Base-by-base conservation (phyloP, 306 rosid species). In the Malus asiatica region DNA sequence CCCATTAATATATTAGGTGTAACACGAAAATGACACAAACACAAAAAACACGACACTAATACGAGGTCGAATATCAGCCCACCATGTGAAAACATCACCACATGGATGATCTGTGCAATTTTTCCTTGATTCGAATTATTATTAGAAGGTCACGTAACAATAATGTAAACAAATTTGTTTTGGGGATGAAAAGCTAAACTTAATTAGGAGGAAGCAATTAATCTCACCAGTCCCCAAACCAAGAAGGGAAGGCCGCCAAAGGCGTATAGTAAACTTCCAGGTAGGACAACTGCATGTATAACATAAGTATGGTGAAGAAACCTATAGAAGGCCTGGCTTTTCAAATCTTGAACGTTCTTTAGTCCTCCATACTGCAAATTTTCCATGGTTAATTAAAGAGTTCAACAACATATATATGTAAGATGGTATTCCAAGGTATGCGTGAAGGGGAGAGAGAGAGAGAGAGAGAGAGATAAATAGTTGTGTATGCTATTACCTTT, bases 201-300 rank as follows among this genome's bases (percentile, higher is more conserved):
- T 48, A 35, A 1, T 35, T 35, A 4, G 55, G 27, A n/a, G 19
- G 19, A 60, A 60, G 19, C 16, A 59, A 59, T 57, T 0, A 76
- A 8, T 0, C 78, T 68, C 86, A 90, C 96, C 96, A 90, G 81
- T 82, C 95, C 96, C 98, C 98, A 93, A 15, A 85, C 93, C 71
- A 93, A 22, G 82, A 89, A 93, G 68, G 98, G 95, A 62, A 93
- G 77, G 62, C 97, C 98, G 42, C 97, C 97, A 5, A 86, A 5
- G 30, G 86, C 86, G 83, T 84, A 89, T 38, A 93, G 80, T 69
- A 93, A 76, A 77, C 73, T 86, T 73, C 88, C 95, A 72, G 20
- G 10, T 29, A 93, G 80, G 53, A 93, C 88, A 86, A 90, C 74
- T 14, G 97, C 90, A 59, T 90, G 98, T 58, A 87, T 30, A 80